A percentile compares a stretch with the other conserved stretches of the same genome.
phyloP scores from a whole-genome alignment of 2,329 filamentous ascomycete species.

The Magnaporthiopsis rhizophila region DNA sequence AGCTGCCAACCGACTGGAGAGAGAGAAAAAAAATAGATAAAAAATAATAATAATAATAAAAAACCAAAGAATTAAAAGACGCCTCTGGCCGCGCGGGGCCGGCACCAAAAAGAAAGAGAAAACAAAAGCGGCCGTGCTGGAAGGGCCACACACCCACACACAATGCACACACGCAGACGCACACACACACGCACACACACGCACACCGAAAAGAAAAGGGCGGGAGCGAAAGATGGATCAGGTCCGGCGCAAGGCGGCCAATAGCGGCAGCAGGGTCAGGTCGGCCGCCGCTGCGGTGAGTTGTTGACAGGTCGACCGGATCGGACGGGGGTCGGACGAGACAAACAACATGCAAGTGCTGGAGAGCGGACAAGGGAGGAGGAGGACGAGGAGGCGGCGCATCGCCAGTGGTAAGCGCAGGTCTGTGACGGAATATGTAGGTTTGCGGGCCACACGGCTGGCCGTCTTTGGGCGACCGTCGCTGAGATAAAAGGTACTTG shows the following conservation, averaged over 20 bases:
- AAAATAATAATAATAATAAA: not conserved
- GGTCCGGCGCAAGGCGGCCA: constrained; percentile 8
- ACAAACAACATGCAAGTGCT: constrained; percentile 3
- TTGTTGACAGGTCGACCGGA: constrained; percentile 7
- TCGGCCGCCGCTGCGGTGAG: constrained; percentile 2
- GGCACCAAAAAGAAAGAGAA: not conserved
- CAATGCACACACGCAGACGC: not conserved
- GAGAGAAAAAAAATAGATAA: not conserved
- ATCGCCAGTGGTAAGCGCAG: not conserved
- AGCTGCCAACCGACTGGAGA: not conserved
- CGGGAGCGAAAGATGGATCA: constrained; percentile 1
- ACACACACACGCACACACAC: not conserved
- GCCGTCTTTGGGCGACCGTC: not conserved
- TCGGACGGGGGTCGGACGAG: constrained; percentile 4
- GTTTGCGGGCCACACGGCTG: not conserved
- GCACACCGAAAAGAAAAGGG: not conserved
- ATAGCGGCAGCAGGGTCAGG: constrained; percentile 4
- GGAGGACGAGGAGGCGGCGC: too few relatives aligned
- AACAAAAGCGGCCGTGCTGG: not conserved
- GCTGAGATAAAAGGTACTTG: not conserved
- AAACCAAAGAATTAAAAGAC: not conserved
- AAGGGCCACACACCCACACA: not conserved
- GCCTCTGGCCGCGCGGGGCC: not conserved
- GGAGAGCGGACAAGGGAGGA: not conserved
- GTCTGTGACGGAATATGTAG: not conserved